Conservation (phyloP, 2,329 filamentous ascomycete genomes). For the Calonectria pauciramosa region DNA sequence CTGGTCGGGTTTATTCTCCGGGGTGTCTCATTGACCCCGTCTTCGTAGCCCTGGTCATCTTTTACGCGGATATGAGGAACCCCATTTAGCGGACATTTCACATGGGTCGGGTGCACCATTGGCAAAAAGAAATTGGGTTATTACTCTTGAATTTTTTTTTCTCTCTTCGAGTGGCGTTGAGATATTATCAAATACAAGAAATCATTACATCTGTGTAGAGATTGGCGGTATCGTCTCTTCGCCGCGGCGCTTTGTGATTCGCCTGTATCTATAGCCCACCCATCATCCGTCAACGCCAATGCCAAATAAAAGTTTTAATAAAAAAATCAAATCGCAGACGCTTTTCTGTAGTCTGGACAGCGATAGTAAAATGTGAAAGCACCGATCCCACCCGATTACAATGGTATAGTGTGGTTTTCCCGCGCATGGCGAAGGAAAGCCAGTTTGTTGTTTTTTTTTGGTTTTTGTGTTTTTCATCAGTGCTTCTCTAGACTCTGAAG, state of each 20-base stretch:
- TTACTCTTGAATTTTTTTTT: neutral
- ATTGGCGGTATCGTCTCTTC: neutral
- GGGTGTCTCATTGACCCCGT: neutral
- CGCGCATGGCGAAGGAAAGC: neutral
- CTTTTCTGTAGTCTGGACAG: neutral
- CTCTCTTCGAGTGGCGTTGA: constrained; percentile 6
- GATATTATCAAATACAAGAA: constrained; percentile 16
- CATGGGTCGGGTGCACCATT: neutral
- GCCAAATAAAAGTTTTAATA: neutral
- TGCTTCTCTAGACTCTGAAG: constrained; percentile 81
- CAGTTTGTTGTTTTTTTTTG: neutral
- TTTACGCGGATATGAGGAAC: neutral
- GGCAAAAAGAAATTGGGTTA: neutral
- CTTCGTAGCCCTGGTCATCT: neutral
- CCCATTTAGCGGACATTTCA: neutral
- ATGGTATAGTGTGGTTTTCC: neutral
- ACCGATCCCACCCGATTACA: neutral
- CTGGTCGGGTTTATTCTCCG: neutral
- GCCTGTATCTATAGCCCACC: constrained; percentile 18
- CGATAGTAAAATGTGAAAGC: constrained; percentile 8
- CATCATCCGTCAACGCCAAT: constrained; percentile 18
- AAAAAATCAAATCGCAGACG: neutral
- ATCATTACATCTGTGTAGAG: constrained; percentile 21
- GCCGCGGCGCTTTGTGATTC: neutral
- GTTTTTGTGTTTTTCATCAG: constrained; percentile 34